Conservation (phyloP, 1,284 basidiomycete genomes). For the Tilletia walkeri region DNA sequence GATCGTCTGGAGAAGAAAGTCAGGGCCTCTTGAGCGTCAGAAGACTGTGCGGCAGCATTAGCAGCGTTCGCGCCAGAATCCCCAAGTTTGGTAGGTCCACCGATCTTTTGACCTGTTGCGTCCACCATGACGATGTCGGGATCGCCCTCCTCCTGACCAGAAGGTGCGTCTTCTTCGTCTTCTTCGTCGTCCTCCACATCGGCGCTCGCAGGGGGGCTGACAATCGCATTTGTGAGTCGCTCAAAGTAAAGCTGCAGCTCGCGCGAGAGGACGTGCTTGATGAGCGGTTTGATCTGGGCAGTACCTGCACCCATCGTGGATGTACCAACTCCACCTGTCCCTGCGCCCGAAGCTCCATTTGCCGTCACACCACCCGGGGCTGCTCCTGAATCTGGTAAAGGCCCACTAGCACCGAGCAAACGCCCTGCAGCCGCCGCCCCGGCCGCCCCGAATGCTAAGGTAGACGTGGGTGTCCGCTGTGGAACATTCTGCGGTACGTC, state of each 20-base stretch:
- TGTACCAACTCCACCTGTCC: not conserved
- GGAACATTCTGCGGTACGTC: conserved; percentile 80
- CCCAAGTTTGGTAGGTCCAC: not conserved
- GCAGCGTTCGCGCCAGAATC: not conserved
- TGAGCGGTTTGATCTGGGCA: conserved; percentile 56
- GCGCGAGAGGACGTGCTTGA: conserved; percentile 88
- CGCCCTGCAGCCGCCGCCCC: conserved; percentile 5
- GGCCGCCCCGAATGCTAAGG: not conserved
- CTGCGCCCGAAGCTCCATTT: conserved; percentile 26
- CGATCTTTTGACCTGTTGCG: not conserved
- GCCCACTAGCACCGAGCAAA: conserved; percentile 3
- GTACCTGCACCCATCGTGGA: not conserved
- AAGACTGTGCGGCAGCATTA: not conserved
- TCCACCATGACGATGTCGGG: conserved; percentile 18
- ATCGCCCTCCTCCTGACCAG: conserved; percentile 22
- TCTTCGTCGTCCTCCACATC: conserved; percentile 23
- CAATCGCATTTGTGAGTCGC: conserved; percentile 69
- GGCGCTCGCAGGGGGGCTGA: conserved; percentile 40
- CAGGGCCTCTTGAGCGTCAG: conserved; percentile 2
- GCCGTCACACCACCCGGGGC: conserved; percentile 47
- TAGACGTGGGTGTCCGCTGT: conserved; percentile 63
- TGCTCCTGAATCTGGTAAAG: conserved; percentile 26
- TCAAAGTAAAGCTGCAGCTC: conserved; percentile 95
- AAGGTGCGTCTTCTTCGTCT: conserved; percentile 36
- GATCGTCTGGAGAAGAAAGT: conserved; percentile 32